Base-by-base conservation (phyloP, 2,329 filamentous ascomycete genomes). In the Dendryphion nanum region DNA sequence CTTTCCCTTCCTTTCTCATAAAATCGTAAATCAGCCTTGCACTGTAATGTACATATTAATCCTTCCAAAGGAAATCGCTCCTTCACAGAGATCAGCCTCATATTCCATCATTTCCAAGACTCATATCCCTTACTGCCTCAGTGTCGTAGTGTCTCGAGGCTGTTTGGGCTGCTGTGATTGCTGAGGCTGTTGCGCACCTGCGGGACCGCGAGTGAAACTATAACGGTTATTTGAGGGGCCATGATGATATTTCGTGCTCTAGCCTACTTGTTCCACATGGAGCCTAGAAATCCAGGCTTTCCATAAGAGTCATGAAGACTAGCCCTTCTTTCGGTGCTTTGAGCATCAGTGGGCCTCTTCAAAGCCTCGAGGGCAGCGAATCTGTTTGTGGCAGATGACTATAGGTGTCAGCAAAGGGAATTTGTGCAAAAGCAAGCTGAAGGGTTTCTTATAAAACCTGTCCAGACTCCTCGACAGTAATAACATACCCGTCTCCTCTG, bases 261-360 rank as follows among this genome's bases (percentile, higher is more conserved):
- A 3, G 28, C 51, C 33, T 45, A 61, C 62, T 56, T 64, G 36
- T 64, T 63, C 63, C 63, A 66, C 51, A 57, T 47, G 1, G 43
- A 47, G 12, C 61, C 63, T 6, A 66, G 19, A 5, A 64, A 38
- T 4, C 61, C 59, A 6, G 55, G 44, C 42, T 61, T 63, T 20
- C 52, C 55, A 18, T 64, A 64, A 3, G 56, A 50, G 29, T 66
- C 63, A 15, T 61, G 55, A 2, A 62, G 35, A 20, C 61, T 64
- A 3, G 55, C 37, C 35, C 63, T 50, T 33, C 63, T 49, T 5
- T 51, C 51, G 3, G 50, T 30, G 28, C 50, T 54, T 19, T 58
- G 42, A 8, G 54, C 47, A 17, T 62, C 57, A 19, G 45, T 50
- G n/a, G 58, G 56, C 20, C 60, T 49, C 44, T 64, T 64, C n/a